Base-by-base conservation (phyloP, 2,329 filamentous ascomycete genomes). In the Alternaria sp. region DNA sequence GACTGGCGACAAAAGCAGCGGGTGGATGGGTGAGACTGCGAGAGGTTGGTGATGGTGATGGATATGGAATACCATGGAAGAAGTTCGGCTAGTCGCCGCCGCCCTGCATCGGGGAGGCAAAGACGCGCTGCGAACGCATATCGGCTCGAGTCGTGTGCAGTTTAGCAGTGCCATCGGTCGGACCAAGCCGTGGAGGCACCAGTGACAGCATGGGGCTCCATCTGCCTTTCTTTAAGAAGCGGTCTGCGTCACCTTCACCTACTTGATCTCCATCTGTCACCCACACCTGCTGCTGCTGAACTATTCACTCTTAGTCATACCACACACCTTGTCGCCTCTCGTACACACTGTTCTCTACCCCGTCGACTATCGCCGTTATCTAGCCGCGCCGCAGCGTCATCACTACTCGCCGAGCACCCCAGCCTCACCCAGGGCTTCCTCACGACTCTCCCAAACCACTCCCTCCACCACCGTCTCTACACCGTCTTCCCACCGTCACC, bases 61-160 rank as follows among this genome's bases (percentile, higher is more conserved):
- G 25, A 23, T 55, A 50, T 64, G 64, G 64, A 66, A 66, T 41
- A 30, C 41, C 23, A 43, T 67, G 65, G 59, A 65, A 63, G 37
- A 43, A 26, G 55, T 51, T 51, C 64, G 64, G 61, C 60, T 64
- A 66, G 63, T 56, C 18, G 63, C 51, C 58, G 58, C 55, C 62
- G 59, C 55, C 62, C 53, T 62, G 60, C 62, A 26, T 56, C 53
- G 30, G 50, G 49, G 61, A 58, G 61, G 64, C 64, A 57, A 61
- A 53, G 30, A 57, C 51, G 58, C 60, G 60, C 64, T 64, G 65
- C 65, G 63, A 69, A 68, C 67, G 59, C 67, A 63, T 63, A 61
- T 47, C 58, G 63, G 66, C 63, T 65, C 62, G 68, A 70, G 66
- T 68, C 66, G 66, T 66, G 64, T 64, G 61, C 60, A 58, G 50